phyloP scores from a whole-genome alignment of 805 yeast species.

The Metschnikowia borealis region DNA sequence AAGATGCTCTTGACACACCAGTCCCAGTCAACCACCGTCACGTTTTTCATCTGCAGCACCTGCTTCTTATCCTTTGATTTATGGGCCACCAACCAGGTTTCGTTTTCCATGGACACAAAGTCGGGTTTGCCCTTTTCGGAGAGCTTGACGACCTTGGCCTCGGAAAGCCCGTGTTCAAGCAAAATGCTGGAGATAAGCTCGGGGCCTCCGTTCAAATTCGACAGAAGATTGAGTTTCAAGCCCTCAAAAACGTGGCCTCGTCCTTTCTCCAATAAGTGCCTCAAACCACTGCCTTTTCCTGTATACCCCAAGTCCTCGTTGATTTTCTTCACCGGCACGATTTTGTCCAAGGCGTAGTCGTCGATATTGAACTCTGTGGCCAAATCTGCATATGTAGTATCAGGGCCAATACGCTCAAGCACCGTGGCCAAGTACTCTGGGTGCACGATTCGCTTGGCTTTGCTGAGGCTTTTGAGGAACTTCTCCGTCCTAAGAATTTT shows the following conservation, averaged over 20 bases:
- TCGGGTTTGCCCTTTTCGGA: conserved; percentile 13
- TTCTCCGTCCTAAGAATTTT: conserved; percentile 82
- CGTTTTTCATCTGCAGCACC: conserved; percentile 14
- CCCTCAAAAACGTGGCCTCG: conserved; percentile 40
- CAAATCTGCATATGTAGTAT: conserved; percentile 19
- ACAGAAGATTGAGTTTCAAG: conserved; percentile 50
- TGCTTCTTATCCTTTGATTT: conserved; percentile 31
- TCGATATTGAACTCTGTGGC: conserved; percentile 22
- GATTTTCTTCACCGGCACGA: conserved; percentile 26
- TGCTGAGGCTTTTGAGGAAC: conserved; percentile 67
- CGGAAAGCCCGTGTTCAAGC: conserved; percentile 53
- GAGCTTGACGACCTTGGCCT: conserved; percentile 22
- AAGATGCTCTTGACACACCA: conserved; percentile 60
- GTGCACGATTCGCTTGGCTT: conserved; percentile 48
- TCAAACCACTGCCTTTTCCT: conserved; percentile 13
- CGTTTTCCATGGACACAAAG: conserved; percentile 16
- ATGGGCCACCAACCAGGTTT: conserved; percentile 27
- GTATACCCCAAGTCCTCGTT: conserved; percentile 26
- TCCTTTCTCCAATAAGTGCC: conserved; percentile 8
- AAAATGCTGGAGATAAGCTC: conserved; percentile 54
- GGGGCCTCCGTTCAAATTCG: conserved; percentile 58
- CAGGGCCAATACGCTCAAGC: conserved; percentile 33
- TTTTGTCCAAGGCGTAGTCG: conserved; percentile 35
- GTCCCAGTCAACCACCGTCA: conserved; percentile 54
- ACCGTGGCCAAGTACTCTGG: conserved; percentile 41